Conservation (phyloP, 352 stramenopile species). For the Phytophthora rubi region DNA sequence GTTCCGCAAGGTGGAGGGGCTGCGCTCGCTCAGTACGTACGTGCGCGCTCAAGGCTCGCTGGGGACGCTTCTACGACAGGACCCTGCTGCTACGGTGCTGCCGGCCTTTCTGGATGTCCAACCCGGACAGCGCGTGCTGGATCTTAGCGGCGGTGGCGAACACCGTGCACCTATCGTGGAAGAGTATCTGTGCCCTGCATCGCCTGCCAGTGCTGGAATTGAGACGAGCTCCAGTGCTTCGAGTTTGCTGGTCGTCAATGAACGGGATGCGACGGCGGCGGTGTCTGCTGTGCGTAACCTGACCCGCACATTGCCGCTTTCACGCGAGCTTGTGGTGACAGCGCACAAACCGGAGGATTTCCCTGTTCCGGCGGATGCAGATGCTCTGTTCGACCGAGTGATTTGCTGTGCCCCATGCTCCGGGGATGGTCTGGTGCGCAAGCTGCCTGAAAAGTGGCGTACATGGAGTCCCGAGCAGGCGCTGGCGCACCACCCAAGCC, state of each 20-base stretch:
- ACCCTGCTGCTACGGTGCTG: constrained; percentile 96
- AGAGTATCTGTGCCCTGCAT: constrained; percentile 41
- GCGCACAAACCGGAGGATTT: constrained; percentile 80
- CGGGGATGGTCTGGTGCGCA: constrained; percentile 80
- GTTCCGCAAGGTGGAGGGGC: constrained; percentile 86
- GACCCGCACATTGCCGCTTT: constrained; percentile 57
- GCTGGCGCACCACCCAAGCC: constrained; percentile 60
- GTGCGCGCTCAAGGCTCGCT: constrained; percentile 89
- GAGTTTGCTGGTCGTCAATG: constrained; percentile 74
- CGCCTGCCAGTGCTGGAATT: constrained; percentile 20
- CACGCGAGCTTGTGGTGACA: constrained; percentile 63
- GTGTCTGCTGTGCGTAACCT: constrained; percentile 63
- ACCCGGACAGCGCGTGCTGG: constrained; percentile 77
- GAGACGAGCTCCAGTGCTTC: constrained; percentile 19
- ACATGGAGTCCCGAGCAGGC: constrained; percentile 67
- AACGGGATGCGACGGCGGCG: constrained; percentile 60
- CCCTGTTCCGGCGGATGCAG: constrained; percentile 41
- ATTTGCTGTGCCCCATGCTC: constrained; percentile 82
- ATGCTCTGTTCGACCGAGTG: constrained; percentile 72
- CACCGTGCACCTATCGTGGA: constrained; percentile 67
- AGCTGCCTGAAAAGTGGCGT: constrained; percentile 82
- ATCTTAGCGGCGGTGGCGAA: constrained; percentile 76
- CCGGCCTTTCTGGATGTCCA: constrained; percentile 93
- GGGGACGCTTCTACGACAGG: constrained; percentile 93
- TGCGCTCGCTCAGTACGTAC: constrained; percentile 93